Evolutionary conservation across 345 rosid species (phyloP), one percentile per base, ranked within the genome.

Genomic region (Eucalyptus sp.): DNA sequence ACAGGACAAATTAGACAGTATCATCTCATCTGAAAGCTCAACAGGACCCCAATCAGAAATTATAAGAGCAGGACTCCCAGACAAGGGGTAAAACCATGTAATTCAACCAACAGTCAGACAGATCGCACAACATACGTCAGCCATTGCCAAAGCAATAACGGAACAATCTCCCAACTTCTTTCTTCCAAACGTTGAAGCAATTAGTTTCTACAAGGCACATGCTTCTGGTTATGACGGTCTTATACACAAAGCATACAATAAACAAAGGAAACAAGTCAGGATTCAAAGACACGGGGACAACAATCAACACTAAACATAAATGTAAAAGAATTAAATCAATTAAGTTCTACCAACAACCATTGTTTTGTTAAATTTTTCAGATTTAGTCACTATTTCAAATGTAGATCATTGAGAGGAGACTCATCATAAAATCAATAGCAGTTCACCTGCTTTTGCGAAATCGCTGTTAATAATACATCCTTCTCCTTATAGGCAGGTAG

Each of bases 401-500:
- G n/a, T 15, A 52, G 29, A 54, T 17, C 25, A n/a, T 46, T 44
- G 14, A 13, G 37, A 87, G 37, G 25, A 87, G 20, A 52, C 8
- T 44, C 54, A 51, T 49, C 81, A 71, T 71, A 71, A 37, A 71
- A 33, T 71, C 86, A 88, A 88, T 54, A 51, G 81, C 33, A 83
- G 49, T 41, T 66, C 25, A 96, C 99, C 99, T 97, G 99, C 91
- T 96, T 95, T 86, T 92, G 90, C 68, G 93, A 94, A 92, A 96
- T 93, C 27, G 95, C 91, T 56, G 89, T 62, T 93, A 95, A 88
- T 93, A 97, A 86, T 31, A 92, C 91, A 93, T 95, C 96, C 93
- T 92, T 95, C 93, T 95, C 97, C 90, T 92, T 95, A 87, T 92
- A 96, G 87, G 98, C 99, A 86, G 99, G 99, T 86, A 97, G 98